These are phyloP conservation scores for Lecanosticta acicola DNA, from an alignment of 2,329 filamentous ascomycete species.

Conservation along the genomic window DNA sequence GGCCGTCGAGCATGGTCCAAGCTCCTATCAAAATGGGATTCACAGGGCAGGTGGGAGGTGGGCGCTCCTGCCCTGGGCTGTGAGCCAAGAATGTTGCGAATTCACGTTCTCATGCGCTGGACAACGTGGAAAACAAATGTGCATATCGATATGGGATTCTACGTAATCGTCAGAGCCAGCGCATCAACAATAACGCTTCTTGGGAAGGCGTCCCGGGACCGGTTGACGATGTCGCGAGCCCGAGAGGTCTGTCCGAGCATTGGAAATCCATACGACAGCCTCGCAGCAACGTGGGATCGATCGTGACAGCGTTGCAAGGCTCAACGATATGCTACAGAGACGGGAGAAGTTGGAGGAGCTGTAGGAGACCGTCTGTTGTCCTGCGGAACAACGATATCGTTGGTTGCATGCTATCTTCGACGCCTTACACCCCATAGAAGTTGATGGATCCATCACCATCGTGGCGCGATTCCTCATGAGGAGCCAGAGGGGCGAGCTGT, in stretches of 20 bases:
- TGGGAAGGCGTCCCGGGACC: conserved; percentile 1
- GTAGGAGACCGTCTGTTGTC: not conserved
- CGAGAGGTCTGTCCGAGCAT: too few species aligned
- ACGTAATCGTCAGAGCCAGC: not conserved
- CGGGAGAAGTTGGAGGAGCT: conserved; percentile 2
- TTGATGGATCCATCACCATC: not conserved
- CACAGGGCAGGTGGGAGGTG: not conserved
- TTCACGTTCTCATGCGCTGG: too few species aligned
- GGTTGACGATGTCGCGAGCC: not conserved
- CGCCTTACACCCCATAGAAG: not conserved
- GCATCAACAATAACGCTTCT: not conserved
- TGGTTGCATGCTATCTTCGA: not conserved
- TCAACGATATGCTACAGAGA: not conserved
- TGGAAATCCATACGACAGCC: too few species aligned
- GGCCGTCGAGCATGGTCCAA: not conserved
- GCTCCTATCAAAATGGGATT: not conserved
- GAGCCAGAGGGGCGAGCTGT: not conserved
- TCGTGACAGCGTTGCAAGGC: not conserved
- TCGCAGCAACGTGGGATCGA: too few species aligned
- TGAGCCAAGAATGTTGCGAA: too few species aligned
- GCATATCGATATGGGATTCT: conserved; percentile 4
- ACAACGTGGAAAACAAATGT: not conserved
- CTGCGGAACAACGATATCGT: not conserved
- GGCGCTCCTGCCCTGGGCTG: not conserved
- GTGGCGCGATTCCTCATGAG: not conserved